Base-by-base conservation (phyloP, 805 yeast genomes). In the Candida tammaniensis region DNA sequence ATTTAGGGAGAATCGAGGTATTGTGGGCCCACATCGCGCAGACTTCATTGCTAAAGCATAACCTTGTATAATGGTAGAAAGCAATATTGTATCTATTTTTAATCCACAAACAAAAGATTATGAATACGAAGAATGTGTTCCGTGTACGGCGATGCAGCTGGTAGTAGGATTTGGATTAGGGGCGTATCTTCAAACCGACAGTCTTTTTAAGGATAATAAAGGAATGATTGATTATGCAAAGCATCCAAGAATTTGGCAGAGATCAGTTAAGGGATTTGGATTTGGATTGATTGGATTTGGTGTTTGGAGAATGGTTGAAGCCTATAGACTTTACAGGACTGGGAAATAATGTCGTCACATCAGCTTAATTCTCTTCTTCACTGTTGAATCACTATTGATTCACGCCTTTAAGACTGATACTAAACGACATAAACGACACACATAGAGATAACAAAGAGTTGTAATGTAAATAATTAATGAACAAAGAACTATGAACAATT, bases 241-340 rank as follows among this genome's bases (percentile, higher is more conserved):
- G 41, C 54, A 67, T 37, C 72, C 72, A 1, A 17, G 54, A 11
- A 58, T 69, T 65, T 67, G 70, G 63, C 67, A 58, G 36, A 51
- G 54, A 23, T 44, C 60, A 2, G 55, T 67, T 1, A 54, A 57
- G 16, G 57, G 57, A 0, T 34, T 47, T 1, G 72, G 72, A 1
- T 40, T 61, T 2, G 51, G 54, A 7, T 47, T 65, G 14, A 38
- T 65, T 23, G 70, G 60, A 1, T 48, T 67, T 19, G 70, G 68
- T 1, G 55, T 59, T 29, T 57, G 49, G 36, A 49, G 72, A 24
- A 25, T 21, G 16, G 19, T 21, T 17, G 31, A 35, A 7, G 35
- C 23, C 5, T 35, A 29, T 22, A 10, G 27, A 7, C 3, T 33
- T 5, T 29, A 4, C 17, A 27, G 13, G 22, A 27, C n/a, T n/a